Evolutionary conservation across 345 rosid species (phyloP).

Genomic region (Combretum micranthum): DNA sequence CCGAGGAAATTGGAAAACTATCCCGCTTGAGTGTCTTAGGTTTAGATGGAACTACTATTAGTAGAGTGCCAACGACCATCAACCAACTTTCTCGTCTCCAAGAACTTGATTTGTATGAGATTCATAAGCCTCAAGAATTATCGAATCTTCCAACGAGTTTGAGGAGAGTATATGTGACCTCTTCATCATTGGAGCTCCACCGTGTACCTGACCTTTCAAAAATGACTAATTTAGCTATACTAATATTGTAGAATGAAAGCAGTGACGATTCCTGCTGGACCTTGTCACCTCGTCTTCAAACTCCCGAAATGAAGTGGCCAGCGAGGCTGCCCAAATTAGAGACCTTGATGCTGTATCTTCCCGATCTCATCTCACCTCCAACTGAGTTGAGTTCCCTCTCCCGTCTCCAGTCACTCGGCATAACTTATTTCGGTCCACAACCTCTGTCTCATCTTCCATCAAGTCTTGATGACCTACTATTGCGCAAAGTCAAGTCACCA

Average conservation of each 20-base stretch:
- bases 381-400: constrained; percentile 1
- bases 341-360: background rate
- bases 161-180: background rate
- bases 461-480: background rate
- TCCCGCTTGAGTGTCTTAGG: too few species aligned
- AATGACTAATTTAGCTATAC: background rate
- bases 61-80: background rate
- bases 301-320: background rate
- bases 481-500: background rate
- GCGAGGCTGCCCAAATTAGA: background rate
- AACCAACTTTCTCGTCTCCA: background rate
- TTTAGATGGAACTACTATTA: background rate
- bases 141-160: background rate
- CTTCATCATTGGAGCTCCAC: background rate
- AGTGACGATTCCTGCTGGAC: background rate
- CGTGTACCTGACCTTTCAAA: background rate
- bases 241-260: background rate
- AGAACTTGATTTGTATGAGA: too few species aligned
- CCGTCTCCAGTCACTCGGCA: background rate
- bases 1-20: background rate
- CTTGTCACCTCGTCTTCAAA: background rate
- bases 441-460: background rate
- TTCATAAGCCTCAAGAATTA: too few species aligned
- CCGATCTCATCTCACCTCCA: background rate
- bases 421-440: background rate